A percentile compares a stretch with the other conserved stretches of the same genome.
phyloP scores from a whole-genome alignment of 2,329 filamentous ascomycete genomes.

The Didymella arachidicola region DNA sequence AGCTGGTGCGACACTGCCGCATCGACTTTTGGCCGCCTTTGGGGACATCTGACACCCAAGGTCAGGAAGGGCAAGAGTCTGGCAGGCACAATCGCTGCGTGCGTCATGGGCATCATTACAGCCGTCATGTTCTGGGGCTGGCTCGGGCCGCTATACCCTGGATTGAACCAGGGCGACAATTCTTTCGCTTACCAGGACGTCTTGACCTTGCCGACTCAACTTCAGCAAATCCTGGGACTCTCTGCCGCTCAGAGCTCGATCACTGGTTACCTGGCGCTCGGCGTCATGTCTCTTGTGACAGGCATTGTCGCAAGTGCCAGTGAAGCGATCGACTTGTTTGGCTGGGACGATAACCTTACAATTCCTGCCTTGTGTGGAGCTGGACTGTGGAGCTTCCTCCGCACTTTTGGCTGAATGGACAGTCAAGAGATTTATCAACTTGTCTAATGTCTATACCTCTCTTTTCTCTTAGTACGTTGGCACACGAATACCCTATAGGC shows the following conservation, averaged over 20 bases:
- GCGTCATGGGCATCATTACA: conserved; percentile 80
- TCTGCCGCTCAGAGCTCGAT: conserved; percentile 67
- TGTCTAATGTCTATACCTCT: conserved; percentile 6
- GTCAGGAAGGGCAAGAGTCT: conserved; percentile 89
- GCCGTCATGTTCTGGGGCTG: conserved; percentile 89
- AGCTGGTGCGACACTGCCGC: conserved; percentile 99
- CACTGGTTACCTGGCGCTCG: conserved; percentile 75
- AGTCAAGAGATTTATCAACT: background rate
- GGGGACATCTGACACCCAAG: conserved; percentile 85
- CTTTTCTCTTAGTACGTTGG: conserved; percentile 1
- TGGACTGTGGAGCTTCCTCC: conserved; percentile 91
- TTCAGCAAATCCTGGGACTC: conserved; percentile 69
- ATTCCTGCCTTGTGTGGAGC: conserved; percentile 91
- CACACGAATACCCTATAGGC: conserved; percentile 19
- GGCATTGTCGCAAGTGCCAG: conserved; percentile 89
- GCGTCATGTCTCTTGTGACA: conserved; percentile 82
- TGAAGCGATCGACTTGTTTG: conserved; percentile 89
- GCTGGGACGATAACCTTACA: conserved; percentile 96
- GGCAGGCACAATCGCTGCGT: conserved; percentile 86
- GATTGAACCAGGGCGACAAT: conserved; percentile 55
- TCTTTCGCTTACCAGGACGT: conserved; percentile 83
- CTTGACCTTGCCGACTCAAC: conserved; percentile 71
- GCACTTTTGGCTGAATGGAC: conserved; percentile 69
- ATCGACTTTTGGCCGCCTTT: conserved; percentile 89
- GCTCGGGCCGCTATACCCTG: conserved; percentile 67